These are phyloP conservation scores for Pyricularia pennisetigena DNA, from an alignment of 2,329 filamentous ascomycete species.

Conservation along the genomic window DNA sequence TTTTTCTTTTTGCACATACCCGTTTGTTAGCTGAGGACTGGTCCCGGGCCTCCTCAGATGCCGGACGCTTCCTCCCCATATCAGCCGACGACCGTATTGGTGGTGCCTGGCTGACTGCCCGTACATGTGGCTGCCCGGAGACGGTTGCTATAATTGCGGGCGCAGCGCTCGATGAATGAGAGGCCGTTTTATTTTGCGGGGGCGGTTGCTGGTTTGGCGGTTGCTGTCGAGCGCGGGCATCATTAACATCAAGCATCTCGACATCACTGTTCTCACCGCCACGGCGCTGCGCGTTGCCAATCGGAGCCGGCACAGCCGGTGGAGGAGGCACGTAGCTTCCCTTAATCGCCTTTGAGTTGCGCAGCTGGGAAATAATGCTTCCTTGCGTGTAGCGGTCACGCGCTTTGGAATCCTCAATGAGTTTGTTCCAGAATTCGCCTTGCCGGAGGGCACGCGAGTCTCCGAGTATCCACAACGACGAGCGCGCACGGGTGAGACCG, in stretches of 20 bases:
- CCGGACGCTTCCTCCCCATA: conserved; percentile 28
- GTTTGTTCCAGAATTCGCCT: conserved; percentile 81
- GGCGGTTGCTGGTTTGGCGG: conserved; percentile 10
- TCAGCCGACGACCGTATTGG: conserved; percentile 23
- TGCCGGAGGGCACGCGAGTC: conserved; percentile 80
- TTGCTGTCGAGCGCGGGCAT: not conserved
- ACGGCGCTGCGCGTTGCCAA: not conserved
- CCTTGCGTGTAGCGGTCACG: conserved; percentile 70
- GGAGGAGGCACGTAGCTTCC: not conserved
- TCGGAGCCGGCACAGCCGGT: not conserved
- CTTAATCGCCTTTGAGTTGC: conserved; percentile 8
- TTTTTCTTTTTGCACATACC: conserved; percentile 28
- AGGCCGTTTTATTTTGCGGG: conserved; percentile 4
- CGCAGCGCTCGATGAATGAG: conserved; percentile 1
- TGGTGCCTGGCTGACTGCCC: conserved; percentile 10
- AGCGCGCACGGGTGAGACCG: conserved; percentile 91
- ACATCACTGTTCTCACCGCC: conserved; percentile 7
- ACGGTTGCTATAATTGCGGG: conserved; percentile 16
- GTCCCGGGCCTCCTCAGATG: conserved; percentile 24
- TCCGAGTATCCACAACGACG: conserved; percentile 90
- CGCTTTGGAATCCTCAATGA: conserved; percentile 71
- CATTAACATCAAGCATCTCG: conserved; percentile 7
- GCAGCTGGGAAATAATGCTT: conserved; percentile 39
- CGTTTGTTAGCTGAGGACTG: conserved; percentile 26
- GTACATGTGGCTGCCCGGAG: conserved; percentile 15